Percentiles rank a stretch among this genome's conserved stretches.
Conservation (phyloP, 2,329 filamentous ascomycete genomes). For the Cytospora mali region DNA sequence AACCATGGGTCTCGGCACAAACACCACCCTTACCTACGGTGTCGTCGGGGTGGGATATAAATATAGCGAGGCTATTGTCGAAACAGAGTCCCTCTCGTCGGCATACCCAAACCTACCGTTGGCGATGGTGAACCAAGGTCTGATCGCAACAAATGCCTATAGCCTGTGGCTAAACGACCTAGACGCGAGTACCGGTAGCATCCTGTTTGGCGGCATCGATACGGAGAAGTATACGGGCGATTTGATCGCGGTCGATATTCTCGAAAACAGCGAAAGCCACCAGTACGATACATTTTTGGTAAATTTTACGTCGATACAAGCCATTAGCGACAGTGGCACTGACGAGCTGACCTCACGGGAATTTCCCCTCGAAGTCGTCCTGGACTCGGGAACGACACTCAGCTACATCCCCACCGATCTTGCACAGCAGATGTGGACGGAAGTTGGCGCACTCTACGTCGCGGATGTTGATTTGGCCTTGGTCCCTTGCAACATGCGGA, state of each 20-base stretch:
- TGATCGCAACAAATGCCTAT: slow-evolving; percentile 69
- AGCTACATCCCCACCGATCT: slow-evolving; percentile 69
- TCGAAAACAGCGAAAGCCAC: slow-evolving; percentile 44
- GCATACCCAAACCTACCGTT: slow-evolving; percentile 64
- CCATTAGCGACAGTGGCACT: slow-evolving; percentile 51
- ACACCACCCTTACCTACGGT: slow-evolving; percentile 59
- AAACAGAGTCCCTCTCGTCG: slow-evolving; percentile 32
- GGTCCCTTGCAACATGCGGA: slow-evolving; percentile 53
- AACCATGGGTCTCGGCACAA: slow-evolving; percentile 59
- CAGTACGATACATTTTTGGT: slow-evolving; percentile 52
- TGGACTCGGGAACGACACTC: slow-evolving; percentile 76
- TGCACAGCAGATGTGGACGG: slow-evolving; percentile 54
- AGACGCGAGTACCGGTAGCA: slow-evolving; percentile 65
- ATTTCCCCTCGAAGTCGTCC: slow-evolving; percentile 61
- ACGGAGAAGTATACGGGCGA: slow-evolving; percentile 70
- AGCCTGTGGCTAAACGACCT: slow-evolving; percentile 69
- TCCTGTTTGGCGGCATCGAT: slow-evolving; percentile 82
- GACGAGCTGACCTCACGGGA: slow-evolving; percentile 47
- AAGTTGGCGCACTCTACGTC: slow-evolving; percentile 56
- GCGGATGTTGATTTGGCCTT: slow-evolving; percentile 43
- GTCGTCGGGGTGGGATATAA: slow-evolving; percentile 64
- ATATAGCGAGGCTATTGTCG: slow-evolving; percentile 53
- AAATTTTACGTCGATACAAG: slow-evolving; percentile 50
- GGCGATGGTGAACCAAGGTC: slow-evolving; percentile 61
- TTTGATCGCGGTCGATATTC: slow-evolving; percentile 63